phyloP scores from a whole-genome alignment of 371 early-diverging fungal genomes.

The Mycotypha africana region DNA sequence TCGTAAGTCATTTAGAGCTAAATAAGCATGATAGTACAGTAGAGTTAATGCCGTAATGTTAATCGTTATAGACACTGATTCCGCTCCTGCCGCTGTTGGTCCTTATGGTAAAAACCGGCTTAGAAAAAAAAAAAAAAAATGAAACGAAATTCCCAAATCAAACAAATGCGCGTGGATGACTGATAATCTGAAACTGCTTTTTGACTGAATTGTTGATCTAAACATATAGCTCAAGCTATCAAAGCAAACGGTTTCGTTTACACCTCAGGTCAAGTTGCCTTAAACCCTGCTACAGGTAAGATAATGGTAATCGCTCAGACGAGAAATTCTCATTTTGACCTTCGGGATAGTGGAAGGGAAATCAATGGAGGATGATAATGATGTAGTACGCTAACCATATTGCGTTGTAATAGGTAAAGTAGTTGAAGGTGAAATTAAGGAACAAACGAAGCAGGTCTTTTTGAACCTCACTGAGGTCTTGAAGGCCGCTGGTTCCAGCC shows the following conservation, averaged over 20 bases:
- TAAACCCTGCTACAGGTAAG: conserved; percentile 39
- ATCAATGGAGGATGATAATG: too few species aligned
- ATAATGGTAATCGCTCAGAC: too few species aligned
- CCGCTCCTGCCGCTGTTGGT: conserved; percentile 27
- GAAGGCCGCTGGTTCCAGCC: conserved; percentile 61
- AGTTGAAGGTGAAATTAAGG: conserved; percentile 28
- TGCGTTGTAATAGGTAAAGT: conserved; percentile 23
- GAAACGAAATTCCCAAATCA: not conserved
- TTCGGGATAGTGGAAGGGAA: too few species aligned
- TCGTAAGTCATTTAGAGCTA: conserved; percentile 8
- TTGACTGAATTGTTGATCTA: too few species aligned
- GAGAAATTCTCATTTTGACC: too few species aligned
- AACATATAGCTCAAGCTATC: conserved; percentile 53
- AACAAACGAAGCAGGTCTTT: conserved; percentile 61
- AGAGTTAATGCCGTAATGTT: too few species aligned
- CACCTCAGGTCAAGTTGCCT: conserved; percentile 61
- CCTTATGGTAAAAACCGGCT: conserved; percentile 19
- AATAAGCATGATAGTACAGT: not conserved
- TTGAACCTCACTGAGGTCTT: conserved; percentile 68
- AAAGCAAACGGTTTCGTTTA: conserved; percentile 67
- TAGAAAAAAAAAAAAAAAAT: not conserved
- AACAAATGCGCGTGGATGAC: too few species aligned
- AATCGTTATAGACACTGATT: conserved; percentile 5
- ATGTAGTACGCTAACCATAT: too few species aligned
- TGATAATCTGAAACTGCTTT: too few species aligned